phyloP scores from a whole-genome alignment of 768 basidiomycete genomes.

The Leucosporidium scottii region DNA sequence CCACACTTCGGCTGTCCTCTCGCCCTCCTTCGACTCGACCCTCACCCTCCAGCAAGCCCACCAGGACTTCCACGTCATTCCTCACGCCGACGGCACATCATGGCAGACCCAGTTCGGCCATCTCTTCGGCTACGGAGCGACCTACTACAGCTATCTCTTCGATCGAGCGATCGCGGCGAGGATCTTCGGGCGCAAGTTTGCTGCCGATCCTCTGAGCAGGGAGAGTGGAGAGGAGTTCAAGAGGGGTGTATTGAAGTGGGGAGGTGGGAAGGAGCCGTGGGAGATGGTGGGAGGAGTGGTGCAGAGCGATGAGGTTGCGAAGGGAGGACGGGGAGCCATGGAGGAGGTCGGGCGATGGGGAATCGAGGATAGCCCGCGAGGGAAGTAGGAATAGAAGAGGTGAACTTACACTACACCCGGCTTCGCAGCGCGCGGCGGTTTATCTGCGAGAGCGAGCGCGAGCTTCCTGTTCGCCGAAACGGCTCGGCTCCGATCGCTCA shows the following conservation, averaged over 20 bases:
- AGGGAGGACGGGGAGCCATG: constrained; percentile 78
- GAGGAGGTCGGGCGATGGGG: constrained; percentile 81
- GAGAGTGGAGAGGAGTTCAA: constrained; percentile 76
- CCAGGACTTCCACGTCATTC: constrained; percentile 60
- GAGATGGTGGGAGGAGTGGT: constrained; percentile 72
- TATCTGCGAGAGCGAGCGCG: no score
- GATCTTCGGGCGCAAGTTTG: constrained; percentile 76
- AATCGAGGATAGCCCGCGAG: constrained; percentile 47
- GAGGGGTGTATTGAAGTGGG: constrained; percentile 62
- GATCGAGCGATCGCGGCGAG: constrained; percentile 90
- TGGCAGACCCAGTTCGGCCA: constrained; percentile 97
- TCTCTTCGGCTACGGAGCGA: constrained; percentile 90
- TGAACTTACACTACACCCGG: no score
- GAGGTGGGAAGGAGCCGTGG: constrained; percentile 93
- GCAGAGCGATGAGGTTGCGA: constrained; percentile 55
- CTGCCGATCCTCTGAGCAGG: constrained; percentile 58
- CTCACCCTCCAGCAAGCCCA: constrained; percentile 55
- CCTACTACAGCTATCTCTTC: constrained; percentile 95
- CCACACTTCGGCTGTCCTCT: constrained; percentile 61
- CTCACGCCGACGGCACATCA: constrained; percentile 73
- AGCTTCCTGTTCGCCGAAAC: no score
- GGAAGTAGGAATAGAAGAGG: neutral
- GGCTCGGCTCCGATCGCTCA: no score
- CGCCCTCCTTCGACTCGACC: constrained; percentile 66
- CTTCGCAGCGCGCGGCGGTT: no score